A percentile compares a stretch with the other conserved stretches of the same genome.
Conservation (phyloP, 805 yeast genomes). For the Saturnispora kantuleensis region DNA sequence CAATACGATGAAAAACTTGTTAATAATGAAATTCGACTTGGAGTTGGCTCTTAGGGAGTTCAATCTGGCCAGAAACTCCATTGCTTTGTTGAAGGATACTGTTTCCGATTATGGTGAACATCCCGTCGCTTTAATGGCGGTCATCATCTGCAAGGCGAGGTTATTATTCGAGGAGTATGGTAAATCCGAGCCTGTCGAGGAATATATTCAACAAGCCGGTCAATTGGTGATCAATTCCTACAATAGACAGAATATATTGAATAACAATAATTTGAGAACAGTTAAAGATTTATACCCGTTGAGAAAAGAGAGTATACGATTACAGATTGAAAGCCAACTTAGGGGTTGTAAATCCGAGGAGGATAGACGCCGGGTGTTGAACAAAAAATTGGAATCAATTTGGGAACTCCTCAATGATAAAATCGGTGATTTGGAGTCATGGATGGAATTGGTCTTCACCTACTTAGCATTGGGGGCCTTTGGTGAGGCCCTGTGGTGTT, state of each 20-base stretch:
- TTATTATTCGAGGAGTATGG: conserved; percentile 1
- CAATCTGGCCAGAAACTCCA: conserved; percentile 7
- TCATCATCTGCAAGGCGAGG: conserved; percentile 5
- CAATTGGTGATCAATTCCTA: conserved; percentile 7
- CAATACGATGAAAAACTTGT: conserved; percentile 2
- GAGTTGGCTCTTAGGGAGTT: conserved; percentile 11
- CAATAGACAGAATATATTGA: conserved; percentile 8
- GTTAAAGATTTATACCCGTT: conserved; percentile 39
- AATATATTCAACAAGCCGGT: conserved; percentile 9
- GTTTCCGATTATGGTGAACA: conserved; percentile 6
- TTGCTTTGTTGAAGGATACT: conserved; percentile 11
- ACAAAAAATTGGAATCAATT: conserved; percentile 14
- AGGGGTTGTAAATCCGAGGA: neutral
- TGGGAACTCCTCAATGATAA: conserved; percentile 43
- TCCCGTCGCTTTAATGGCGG: conserved; percentile 7
- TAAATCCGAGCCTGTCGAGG: conserved; percentile 1
- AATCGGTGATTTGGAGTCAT: conserved; percentile 68
- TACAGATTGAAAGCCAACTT: neutral
- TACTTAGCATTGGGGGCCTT: conserved; percentile 53
- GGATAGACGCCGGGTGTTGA: neutral
- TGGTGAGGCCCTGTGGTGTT: conserved; percentile 55
- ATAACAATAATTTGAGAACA: conserved; percentile 23
- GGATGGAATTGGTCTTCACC: conserved; percentile 68
- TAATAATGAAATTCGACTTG: conserved; percentile 10
- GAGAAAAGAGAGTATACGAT: conserved; percentile 3